Base-by-base conservation (phyloP, 2,329 filamentous ascomycete species). In the Beauveria pseudobassiana region DNA sequence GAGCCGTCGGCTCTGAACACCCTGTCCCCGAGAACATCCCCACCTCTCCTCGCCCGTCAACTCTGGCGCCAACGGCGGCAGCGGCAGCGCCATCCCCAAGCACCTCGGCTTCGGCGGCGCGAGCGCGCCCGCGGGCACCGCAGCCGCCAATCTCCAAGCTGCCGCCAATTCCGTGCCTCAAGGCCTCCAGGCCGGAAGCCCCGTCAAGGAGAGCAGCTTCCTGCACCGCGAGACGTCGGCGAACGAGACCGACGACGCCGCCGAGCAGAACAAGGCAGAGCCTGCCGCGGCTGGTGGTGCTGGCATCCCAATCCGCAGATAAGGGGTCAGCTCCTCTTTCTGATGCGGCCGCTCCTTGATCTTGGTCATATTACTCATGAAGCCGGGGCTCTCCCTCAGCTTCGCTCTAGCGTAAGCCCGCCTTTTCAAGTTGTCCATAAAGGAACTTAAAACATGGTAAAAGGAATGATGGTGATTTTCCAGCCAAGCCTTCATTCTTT, bases 21-120 rank as follows among this genome's bases (percentile, higher is more conserved):
- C 95, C 95, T 60, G 88, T 93, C 57, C 92, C 93, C 67, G 92
- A 96, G 78, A 96, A 96, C 76, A 96, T 97, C 76, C 93, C 34
- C 92, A 96, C 79, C 84, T 93, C 68, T 87, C 88, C 49, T 88
- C 88, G 62, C 87, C 88, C 64, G 76, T 82, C 76, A 70, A 78
- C 65, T 68, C 74, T 67, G 68, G 73, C 64, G 74, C 69, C 63
- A 64, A 67, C 52, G 61, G 61, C 57, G 69, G 74, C 68, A 68
- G 72, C 64, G 74, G 69, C 63, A 63, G 62, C 54, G 56, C 64
- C 55, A 60, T 63, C 12, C 48, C 52, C 30, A 49, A 53, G 22
- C 49, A 56, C 52, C 50, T 59, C 34, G 62, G 40, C 64, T 76
- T 82, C 76, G 70, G 77, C 66, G 65, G 67, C 51, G 63, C 65